A percentile compares a stretch with the other conserved stretches of the same genome.
Evolutionary conservation across 2,329 filamentous ascomycete species (phyloP).

Genomic region (Sporothrix mexicana): DNA sequence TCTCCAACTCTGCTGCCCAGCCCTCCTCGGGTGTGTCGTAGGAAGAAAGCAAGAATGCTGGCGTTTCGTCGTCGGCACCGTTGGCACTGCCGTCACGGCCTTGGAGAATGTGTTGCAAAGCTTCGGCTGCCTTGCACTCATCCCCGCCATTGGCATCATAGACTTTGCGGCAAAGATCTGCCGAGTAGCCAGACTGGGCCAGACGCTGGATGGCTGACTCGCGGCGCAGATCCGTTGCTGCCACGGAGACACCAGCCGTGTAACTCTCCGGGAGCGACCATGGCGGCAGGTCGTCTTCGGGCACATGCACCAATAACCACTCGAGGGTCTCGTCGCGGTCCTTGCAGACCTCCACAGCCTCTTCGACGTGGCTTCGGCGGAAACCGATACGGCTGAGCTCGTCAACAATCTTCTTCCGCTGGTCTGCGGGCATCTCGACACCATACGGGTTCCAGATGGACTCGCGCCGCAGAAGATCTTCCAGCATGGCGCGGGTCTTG

Average conservation of each 20-base stretch:
- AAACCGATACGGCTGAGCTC: slow-evolving; percentile 84
- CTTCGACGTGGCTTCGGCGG: slow-evolving; percentile 84
- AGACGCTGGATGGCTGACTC: slow-evolving; percentile 85
- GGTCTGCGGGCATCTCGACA: slow-evolving; percentile 64
- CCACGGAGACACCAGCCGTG: slow-evolving; percentile 85
- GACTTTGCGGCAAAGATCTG: slow-evolving; percentile 79
- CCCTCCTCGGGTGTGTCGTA: slow-evolving; percentile 62
- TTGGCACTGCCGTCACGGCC: slow-evolving; percentile 41
- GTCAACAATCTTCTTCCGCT: slow-evolving; percentile 67
- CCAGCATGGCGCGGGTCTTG: slow-evolving; percentile 77
- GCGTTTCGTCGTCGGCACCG: slow-evolving; percentile 37
- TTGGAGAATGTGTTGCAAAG: slow-evolving; percentile 74
- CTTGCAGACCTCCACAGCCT: slow-evolving; percentile 86
- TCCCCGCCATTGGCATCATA: slow-evolving; percentile 73
- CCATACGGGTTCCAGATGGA: slow-evolving; percentile 87
- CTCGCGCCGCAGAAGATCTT: slow-evolving; percentile 76
- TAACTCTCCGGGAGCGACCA: slow-evolving; percentile 95
- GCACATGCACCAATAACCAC: slow-evolving; percentile 95
- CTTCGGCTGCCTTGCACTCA: slow-evolving; percentile 77
- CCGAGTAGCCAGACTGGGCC: slow-evolving; percentile 80
- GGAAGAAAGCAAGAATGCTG: slow-evolving; percentile 34
- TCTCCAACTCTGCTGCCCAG: slow-evolving; percentile 86
- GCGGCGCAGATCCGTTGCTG: slow-evolving; percentile 76
- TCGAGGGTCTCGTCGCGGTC: slow-evolving; percentile 91
- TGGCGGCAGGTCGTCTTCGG: slow-evolving; percentile 90